Evolutionary conservation across 805 yeast species (phyloP), one percentile per base, ranked within the genome.

Genomic region (Cyberlindnera galapagoensis): DNA sequence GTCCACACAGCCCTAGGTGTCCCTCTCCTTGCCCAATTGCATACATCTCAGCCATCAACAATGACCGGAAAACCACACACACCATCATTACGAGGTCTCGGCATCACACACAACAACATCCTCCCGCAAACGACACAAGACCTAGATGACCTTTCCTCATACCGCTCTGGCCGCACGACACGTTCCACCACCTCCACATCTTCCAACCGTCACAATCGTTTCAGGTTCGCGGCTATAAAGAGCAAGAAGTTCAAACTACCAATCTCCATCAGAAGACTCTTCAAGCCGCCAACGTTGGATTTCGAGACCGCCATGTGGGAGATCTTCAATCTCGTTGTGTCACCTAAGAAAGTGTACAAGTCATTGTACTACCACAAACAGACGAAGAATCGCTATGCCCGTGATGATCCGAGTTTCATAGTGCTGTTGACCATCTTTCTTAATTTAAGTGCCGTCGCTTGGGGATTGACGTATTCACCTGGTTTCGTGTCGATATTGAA

Each of bases 291-390:
- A 7, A 79, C 95, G 0, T 64, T 87, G 34, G 96, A 88, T 58
- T 83, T 87, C 49, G 97, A 88, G 56, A 83, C 94, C 2, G 95
- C 96, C 10, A 68, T 77, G 38, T 88, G 95, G 95, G 97, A 88
- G 54, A 79, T 87, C 57, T 63, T 80, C 39, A 72, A 85, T 49
- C 60, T 87, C 34, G 63, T 87, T 11, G 63, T 76, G 18, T 72
- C 78, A 25, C 97, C 97, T 2, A 74, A 79, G 47, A 77, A 83
- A 40, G 94, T 87, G 49, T 87, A 82, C 62, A 70, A 83, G 42
- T 73, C 87, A 14, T 71, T 85, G 38, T 85, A 83, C 52, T 85
- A 83, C 51, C 87, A 84, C 44, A 81, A 77, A 47, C 90, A 82
- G 46, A 79, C 86, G 3, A 78, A 75, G 49, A 73, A 79, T 46